Evolutionary conservation across 2,329 filamentous ascomycete genomes (phyloP).

Genomic region (Pyricularia sp.): DNA sequence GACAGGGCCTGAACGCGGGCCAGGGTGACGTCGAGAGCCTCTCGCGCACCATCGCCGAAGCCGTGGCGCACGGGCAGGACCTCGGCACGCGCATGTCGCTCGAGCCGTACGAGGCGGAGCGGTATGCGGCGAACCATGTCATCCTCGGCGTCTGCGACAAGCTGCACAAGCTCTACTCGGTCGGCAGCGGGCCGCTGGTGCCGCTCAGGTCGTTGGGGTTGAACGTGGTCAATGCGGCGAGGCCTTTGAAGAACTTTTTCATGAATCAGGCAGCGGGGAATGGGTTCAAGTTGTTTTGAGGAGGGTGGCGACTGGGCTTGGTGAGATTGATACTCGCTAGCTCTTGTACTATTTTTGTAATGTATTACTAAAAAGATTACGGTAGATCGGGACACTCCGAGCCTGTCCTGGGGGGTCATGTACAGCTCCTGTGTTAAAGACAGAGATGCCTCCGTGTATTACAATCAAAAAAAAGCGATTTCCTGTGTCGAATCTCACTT

Average conservation of each 20-base stretch:
- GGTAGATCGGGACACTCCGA: not conserved
- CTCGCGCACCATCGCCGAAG: slow-evolving; percentile 58
- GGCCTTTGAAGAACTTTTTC: slow-evolving; percentile 67
- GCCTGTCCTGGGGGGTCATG: not conserved
- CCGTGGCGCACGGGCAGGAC: slow-evolving; percentile 74
- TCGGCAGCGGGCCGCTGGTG: slow-evolving; percentile 65
- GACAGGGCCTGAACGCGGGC: slow-evolving; percentile 88
- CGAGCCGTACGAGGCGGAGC: slow-evolving; percentile 67
- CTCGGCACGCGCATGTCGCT: slow-evolving; percentile 67
- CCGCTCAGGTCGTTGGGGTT: slow-evolving; percentile 67
- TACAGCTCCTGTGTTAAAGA: not conserved
- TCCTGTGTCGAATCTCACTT: not conserved
- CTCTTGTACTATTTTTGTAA: not conserved
- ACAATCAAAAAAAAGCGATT: not conserved
- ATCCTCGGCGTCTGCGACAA: slow-evolving; percentile 76
- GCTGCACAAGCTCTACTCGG: slow-evolving; percentile 83
- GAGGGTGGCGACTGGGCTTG: not conserved
- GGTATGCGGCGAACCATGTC: slow-evolving; percentile 71
- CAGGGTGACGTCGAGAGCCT: slow-evolving; percentile 79
- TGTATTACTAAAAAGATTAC: not conserved
- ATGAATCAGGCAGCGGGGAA: slow-evolving; percentile 61
- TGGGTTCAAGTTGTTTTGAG: slow-evolving; percentile 30
- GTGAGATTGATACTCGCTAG: not conserved
- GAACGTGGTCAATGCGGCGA: slow-evolving; percentile 59
- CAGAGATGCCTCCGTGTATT: not conserved